Percentiles rank a stretch among this genome's conserved stretches.
Conservation (phyloP, 2,329 filamentous ascomycete species). For the Neofusicoccum ribis region DNA sequence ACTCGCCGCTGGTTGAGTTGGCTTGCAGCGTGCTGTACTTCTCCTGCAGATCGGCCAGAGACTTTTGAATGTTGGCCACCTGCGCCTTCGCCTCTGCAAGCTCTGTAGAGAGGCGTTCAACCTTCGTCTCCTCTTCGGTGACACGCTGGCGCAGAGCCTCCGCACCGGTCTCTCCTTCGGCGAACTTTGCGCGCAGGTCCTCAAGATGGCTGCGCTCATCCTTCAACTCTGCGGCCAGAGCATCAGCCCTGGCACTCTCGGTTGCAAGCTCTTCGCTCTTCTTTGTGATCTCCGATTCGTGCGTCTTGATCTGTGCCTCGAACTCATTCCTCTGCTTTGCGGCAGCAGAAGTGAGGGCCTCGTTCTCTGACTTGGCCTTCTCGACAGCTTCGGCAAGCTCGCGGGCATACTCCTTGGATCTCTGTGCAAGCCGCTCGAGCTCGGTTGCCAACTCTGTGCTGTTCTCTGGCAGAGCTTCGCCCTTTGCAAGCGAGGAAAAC, state of each 20-base stretch:
- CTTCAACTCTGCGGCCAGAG: constrained; percentile 55
- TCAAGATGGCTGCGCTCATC: constrained; percentile 70
- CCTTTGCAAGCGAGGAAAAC: constrained; percentile 39
- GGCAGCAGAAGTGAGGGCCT: constrained; percentile 40
- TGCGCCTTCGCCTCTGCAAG: constrained; percentile 75
- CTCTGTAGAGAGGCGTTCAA: constrained; percentile 66
- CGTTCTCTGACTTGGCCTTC: constrained; percentile 49
- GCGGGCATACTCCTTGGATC: constrained; percentile 45
- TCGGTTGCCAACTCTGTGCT: constrained; percentile 40
- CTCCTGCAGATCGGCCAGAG: constrained; percentile 67
- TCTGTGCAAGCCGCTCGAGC: constrained; percentile 47
- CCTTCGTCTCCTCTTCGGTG: constrained; percentile 72
- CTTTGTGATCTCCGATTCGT: constrained; percentile 39
- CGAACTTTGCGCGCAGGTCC: constrained; percentile 68
- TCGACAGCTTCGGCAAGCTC: constrained; percentile 49
- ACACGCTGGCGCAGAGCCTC: constrained; percentile 74
- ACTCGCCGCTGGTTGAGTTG: constrained; percentile 32
- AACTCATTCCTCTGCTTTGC: constrained; percentile 42
- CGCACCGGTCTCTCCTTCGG: constrained; percentile 80
- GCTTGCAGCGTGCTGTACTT: constrained; percentile 59
- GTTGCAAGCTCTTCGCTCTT: constrained; percentile 47
- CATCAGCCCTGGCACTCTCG: constrained; percentile 48
- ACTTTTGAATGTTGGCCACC: constrained; percentile 73
- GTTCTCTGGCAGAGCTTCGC: constrained; percentile 36
- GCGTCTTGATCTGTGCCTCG: constrained; percentile 37